phyloP scores from a whole-genome alignment of 805 yeast species.

The Osmozyma mogii region DNA sequence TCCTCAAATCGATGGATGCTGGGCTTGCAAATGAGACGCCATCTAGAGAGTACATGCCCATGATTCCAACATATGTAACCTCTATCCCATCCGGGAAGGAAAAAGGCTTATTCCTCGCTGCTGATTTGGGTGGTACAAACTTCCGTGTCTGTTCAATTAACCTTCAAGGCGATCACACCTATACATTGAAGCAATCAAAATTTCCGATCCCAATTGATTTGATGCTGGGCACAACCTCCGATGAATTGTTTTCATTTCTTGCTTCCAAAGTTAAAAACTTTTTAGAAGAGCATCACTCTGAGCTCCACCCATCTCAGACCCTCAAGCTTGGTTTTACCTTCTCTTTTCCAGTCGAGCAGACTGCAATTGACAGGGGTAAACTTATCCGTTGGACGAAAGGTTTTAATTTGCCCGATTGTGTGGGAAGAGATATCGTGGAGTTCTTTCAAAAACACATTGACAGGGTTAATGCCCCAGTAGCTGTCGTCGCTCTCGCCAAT shows the following conservation, averaged over 20 bases:
- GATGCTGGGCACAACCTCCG: conserved; percentile 56
- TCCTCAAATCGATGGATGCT: conserved; percentile 51
- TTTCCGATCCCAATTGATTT: conserved; percentile 70
- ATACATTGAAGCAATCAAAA: conserved; percentile 66
- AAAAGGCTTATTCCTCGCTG: conserved; percentile 76
- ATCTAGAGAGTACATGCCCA: conserved; percentile 49
- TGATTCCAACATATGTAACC: conserved; percentile 92
- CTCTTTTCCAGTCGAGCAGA: conserved; percentile 87
- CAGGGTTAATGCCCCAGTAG: conserved; percentile 49
- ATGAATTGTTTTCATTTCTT: conserved; percentile 63
- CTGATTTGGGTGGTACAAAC: conserved; percentile 94
- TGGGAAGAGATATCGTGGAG: conserved; percentile 75
- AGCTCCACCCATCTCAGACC: conserved; percentile 19
- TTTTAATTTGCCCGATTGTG: conserved; percentile 75
- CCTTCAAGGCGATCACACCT: conserved; percentile 73
- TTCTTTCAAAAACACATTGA: conserved; percentile 67
- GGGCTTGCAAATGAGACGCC: conserved; percentile 43
- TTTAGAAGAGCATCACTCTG: conserved; percentile 57
- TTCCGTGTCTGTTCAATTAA: conserved; percentile 88
- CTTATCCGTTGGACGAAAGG: conserved; percentile 97
- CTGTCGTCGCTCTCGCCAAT: conserved; percentile 83
- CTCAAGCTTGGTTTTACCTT: conserved; percentile 89
- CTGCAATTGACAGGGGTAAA: conserved; percentile 68
- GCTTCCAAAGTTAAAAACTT: conserved; percentile 66
- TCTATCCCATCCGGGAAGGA: conserved; percentile 81